Base-by-base conservation (phyloP, 2,329 filamentous ascomycete genomes). In the Microthyrium microscopicum region DNA sequence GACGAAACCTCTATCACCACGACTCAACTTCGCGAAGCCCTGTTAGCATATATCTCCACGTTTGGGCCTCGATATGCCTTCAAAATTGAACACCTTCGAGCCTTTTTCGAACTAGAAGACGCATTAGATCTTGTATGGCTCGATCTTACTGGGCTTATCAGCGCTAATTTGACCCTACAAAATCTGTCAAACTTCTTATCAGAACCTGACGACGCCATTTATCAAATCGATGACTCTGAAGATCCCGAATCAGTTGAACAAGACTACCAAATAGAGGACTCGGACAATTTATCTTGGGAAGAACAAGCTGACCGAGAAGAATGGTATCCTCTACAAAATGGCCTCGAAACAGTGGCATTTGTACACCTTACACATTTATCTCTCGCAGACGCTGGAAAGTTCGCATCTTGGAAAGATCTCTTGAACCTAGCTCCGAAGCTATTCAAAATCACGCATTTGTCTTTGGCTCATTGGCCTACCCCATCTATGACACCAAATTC, bases 391-490 rank as follows among this genome's bases (percentile, higher is more conserved):
- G 66, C 64, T 3, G 53, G 55, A 4, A 38, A 48, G 3, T 53
- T 53, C 17, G 60, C 61, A 7, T 67, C 58, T 8, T 77, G 71
- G 71, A 49, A 57, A 11, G 58, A 64, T 4, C 55, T 77, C 3
- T 52, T 76, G 3, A 50, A 54, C 2, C 46, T 76, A 1, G 57
- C 70, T 1, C 57, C 61, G 0, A 56, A 65, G 18, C 49, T 71
- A 1, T 57, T 64, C n/a, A 68, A 60, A 3, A 47, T 77, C 17
- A 73, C 69, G 0, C 70, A 75, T 41, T 55, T 77, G 2, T 75
- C 70, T 0, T 56, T 77, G 2, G 70, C 70, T 3, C 59, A 70
- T 46, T 77, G 71, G 71, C 69, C 70, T 3, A 70, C 66, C 0
- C 66, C 1, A 65, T 68, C 39, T 17, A 36, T 66, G n/a, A 70